A percentile compares a stretch with the other conserved stretches of the same genome.
Conservation (phyloP, 2,329 filamentous ascomycete species). For the Capronia americana region DNA sequence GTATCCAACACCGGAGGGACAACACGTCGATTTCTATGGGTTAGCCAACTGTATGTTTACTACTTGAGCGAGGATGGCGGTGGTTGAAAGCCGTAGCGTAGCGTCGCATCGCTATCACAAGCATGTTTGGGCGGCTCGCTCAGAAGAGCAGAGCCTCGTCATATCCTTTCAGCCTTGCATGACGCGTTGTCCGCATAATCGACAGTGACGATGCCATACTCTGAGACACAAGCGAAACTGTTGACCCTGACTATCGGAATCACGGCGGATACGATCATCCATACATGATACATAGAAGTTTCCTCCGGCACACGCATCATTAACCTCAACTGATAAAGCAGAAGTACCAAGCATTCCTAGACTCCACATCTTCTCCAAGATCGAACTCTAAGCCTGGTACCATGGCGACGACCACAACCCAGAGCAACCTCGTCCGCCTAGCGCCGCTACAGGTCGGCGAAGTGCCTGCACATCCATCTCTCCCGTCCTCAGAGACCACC, state of each 20-base stretch:
- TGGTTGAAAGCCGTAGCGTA: background rate
- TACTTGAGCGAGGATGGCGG: background rate
- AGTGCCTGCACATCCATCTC: constrained; percentile 35
- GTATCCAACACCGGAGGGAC: background rate
- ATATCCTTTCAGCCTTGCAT: constrained; percentile 15
- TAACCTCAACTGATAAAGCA: background rate
- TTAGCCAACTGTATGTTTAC: constrained; percentile 19
- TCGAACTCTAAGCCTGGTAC: background rate
- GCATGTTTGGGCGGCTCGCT: background rate
- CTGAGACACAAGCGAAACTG: background rate
- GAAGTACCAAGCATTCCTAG: constrained; percentile 4
- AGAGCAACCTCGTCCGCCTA: constrained; percentile 37
- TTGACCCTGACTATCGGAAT: background rate
- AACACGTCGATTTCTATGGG: constrained; percentile 9
- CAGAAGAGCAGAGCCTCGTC: background rate
- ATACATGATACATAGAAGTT: background rate
- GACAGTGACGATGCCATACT: background rate
- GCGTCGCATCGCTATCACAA: background rate
- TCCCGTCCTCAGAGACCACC: constrained; percentile 20
- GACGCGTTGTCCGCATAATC: constrained; percentile 13
- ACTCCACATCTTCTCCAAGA: constrained; percentile 1
- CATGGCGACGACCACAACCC: constrained; percentile 27
- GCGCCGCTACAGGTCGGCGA: constrained; percentile 34
- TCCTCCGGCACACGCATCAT: background rate
- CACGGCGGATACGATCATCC: background rate